Evolutionary conservation across 805 yeast genomes (phyloP), one percentile per base, ranked within the genome.

Genomic region (Blastobotrys parvus): DNA sequence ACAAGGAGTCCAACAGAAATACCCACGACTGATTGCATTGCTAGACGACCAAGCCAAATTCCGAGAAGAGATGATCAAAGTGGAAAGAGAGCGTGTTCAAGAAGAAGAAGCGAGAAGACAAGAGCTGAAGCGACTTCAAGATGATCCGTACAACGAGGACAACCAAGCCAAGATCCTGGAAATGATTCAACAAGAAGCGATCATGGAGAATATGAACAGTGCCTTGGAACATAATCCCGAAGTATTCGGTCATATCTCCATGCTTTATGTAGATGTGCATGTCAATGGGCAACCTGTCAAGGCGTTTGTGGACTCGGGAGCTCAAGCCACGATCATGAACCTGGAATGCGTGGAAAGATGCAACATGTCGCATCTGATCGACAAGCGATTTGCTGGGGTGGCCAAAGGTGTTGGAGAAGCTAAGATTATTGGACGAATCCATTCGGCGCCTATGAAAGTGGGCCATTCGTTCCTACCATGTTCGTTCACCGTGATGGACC

Each of bases 271-370:
- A 13, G 71, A 78, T 44, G 70, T 87, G 33, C 80, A 77, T 51
- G 81, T 90, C 30, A 89, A 92, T 55, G 90, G 92, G 1, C 69
- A 72, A 37, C 78, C 80, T 18, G 82, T 88, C 2, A 85, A 85
- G 59, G 97, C 97, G 0, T 87, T 92, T 67, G 94, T 92, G 3
- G 99, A 92, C 60, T 78, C 97, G 0, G 98, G 99, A 2, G 97
- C 99, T 0, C 96, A 88, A 61, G 69, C 77, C 22, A 88, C 98
- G 0, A 80, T 92, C 33, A 61, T 92, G 56, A 78, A 88, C 25
- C 83, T 94, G 1, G 66, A 69, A 34, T 68, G 89, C 49, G 95
- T 95, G 0, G 83, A 82, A 48, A 65, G 69, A 38, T 76, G 89
- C 46, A 83, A 83, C 1, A 64, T 92, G 20, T 64, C 77, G 20